Evolutionary conservation across 306 rosid genomes (phyloP).

Genomic region (Malus orientalis): DNA sequence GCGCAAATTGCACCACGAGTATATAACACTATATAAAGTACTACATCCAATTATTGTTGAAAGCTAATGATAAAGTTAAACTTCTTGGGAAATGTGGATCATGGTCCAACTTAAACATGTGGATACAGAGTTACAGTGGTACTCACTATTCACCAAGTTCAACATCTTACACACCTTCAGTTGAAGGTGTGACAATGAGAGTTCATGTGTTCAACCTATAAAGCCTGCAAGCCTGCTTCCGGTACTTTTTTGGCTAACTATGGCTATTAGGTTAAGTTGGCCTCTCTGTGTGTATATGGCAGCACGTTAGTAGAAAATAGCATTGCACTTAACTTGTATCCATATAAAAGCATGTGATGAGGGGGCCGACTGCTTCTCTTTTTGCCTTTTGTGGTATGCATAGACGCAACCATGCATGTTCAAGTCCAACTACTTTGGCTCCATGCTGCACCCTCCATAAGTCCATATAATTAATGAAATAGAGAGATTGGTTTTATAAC

Average conservation of each 20-base stretch:
- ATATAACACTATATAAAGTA: too few relatives aligned
- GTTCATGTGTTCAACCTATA: background rate
- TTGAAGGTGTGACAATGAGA: background rate
- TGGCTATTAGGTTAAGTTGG: background rate
- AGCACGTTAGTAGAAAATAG: background rate
- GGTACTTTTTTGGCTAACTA: background rate
- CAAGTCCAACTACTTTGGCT: background rate
- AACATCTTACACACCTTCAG: background rate
- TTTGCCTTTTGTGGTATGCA: background rate
- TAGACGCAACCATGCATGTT: background rate
- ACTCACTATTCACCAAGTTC: background rate
- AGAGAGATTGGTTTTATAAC: too few relatives aligned
- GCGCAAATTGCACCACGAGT: too few relatives aligned
- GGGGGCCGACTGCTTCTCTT: background rate
- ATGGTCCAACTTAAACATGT: background rate
- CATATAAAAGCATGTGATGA: background rate
- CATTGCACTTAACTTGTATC: background rate
- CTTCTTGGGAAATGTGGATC: background rate
- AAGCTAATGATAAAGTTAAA: background rate
- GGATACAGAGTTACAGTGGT: background rate
- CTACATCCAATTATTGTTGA: background rate
- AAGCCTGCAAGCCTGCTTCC: background rate
- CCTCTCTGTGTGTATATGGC: background rate
- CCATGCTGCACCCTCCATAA: background rate
- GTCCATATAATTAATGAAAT: background rate